phyloP scores from a whole-genome alignment of 2,329 filamentous ascomycete genomes.

The Botrytis porri region DNA sequence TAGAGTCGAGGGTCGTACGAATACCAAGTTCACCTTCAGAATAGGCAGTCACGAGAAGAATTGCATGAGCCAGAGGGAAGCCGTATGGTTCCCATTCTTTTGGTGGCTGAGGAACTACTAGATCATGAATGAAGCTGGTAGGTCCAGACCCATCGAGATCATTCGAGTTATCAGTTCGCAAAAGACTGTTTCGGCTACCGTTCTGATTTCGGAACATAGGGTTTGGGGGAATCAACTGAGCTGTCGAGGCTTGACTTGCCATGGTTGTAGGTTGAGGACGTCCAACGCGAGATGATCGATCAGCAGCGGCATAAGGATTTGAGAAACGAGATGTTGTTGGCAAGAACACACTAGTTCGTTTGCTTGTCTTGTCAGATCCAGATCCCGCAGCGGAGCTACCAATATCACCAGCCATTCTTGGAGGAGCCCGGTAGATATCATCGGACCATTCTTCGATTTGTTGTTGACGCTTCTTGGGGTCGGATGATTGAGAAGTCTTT shows the following conservation, averaged over 20 bases:
- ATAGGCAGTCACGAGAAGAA: constrained; percentile 94
- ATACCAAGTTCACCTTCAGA: constrained; percentile 93
- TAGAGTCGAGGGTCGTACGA: constrained; percentile 89
- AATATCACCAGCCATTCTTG: constrained; percentile 73
- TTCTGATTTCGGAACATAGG: constrained; percentile 69
- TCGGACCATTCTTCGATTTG: constrained; percentile 98
- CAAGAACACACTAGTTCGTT: constrained; percentile 78
- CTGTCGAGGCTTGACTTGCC: constrained; percentile 77
- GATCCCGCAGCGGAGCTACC: constrained; percentile 65
- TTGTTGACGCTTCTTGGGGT: constrained; percentile 79
- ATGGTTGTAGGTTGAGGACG: constrained; percentile 76
- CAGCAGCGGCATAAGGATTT: constrained; percentile 72
- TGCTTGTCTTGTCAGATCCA: constrained; percentile 67
- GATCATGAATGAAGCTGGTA: constrained; percentile 92
- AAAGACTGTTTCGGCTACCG: constrained; percentile 62
- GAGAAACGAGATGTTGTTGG: constrained; percentile 95
- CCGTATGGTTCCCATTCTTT: constrained; percentile 97
- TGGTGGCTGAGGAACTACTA: constrained; percentile 92
- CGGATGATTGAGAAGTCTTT: constrained; percentile 78
- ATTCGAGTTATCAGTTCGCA: constrained; percentile 55
- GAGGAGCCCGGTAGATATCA: constrained; percentile 91
- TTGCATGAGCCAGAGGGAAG: constrained; percentile 87
- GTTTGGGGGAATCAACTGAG: constrained; percentile 67
- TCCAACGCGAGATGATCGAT: constrained; percentile 51
- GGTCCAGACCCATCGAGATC: constrained; percentile 73